Percentiles rank a stretch among this genome's conserved stretches.
Evolutionary conservation across 2,329 filamentous ascomycete genomes (phyloP).

Genomic region (Arthrobotrys sphaeroides): DNA sequence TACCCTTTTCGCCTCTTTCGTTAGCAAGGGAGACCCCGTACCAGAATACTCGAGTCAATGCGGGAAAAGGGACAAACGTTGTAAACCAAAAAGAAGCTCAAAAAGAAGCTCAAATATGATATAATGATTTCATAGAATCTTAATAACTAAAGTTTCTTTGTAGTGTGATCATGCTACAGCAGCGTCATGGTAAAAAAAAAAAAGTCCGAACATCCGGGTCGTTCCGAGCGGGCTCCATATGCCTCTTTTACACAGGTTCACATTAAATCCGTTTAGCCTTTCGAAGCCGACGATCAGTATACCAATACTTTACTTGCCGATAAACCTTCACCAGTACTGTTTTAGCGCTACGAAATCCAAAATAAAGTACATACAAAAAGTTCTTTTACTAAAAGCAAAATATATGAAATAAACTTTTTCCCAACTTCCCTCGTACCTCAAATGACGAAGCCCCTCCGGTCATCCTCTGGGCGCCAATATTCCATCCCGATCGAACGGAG

Average conservation of each 20-base stretch:
- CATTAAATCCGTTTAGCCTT: background rate
- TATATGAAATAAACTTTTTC: too few species aligned
- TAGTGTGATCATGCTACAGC: background rate
- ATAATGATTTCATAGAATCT: constrained; percentile 26
- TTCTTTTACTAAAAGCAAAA: too few species aligned
- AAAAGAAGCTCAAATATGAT: constrained; percentile 41
- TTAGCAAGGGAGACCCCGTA: constrained; percentile 5
- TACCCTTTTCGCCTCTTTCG: too few species aligned
- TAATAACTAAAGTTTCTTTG: constrained; percentile 21
- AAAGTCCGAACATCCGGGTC: constrained; percentile 40
- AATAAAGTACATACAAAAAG: constrained; percentile 3
- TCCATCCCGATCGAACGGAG: background rate
- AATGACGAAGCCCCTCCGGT: background rate
- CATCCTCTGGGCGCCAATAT: background rate
- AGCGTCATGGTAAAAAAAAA: constrained; percentile 20
- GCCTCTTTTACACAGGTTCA: background rate
- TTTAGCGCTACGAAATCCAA: background rate
- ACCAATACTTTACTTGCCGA: background rate
- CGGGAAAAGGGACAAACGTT: too few species aligned
- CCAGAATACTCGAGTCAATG: too few species aligned
- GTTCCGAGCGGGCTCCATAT: constrained; percentile 44
- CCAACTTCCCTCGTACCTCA: too few species aligned
- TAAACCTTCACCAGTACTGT: background rate
- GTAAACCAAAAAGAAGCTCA: background rate
- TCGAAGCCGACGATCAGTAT: background rate